Evolutionary conservation across 2,329 filamentous ascomycete species (phyloP).

Genomic region (Penicillium hordei): DNA sequence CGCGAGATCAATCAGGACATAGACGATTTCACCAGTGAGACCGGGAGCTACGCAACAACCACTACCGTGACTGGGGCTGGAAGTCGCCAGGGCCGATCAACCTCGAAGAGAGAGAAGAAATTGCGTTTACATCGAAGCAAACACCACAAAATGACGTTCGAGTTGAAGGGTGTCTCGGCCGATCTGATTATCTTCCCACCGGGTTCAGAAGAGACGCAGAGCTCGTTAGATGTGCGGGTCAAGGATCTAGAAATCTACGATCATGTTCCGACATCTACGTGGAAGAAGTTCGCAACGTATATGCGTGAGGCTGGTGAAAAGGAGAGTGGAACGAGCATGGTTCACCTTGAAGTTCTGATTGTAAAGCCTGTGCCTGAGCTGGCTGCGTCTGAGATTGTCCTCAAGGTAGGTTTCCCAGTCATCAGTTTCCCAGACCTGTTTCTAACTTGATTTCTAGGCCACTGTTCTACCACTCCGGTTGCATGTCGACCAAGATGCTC

Average conservation of each 20-base stretch:
- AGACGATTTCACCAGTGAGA: slow-evolving; percentile 83
- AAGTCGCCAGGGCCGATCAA: slow-evolving; percentile 36
- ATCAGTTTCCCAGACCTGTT: neutral
- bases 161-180: slow-evolving; percentile 78
- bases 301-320: slow-evolving; percentile 83
- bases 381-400: slow-evolving; percentile 83
- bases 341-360: slow-evolving; percentile 82
- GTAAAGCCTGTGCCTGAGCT: slow-evolving; percentile 82
- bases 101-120: slow-evolving; percentile 51
- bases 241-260: slow-evolving; percentile 87
- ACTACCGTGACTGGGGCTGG: slow-evolving; percentile 52
- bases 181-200: slow-evolving; percentile 81
- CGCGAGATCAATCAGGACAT: slow-evolving; percentile 84
- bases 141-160: slow-evolving; percentile 92
- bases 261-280: slow-evolving; percentile 90
- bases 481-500: slow-evolving; percentile 94
- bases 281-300: slow-evolving; percentile 97
- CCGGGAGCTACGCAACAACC: slow-evolving; percentile 81
- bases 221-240: slow-evolving; percentile 80
- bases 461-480: slow-evolving; percentile 80
- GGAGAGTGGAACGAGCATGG: slow-evolving; percentile 83
- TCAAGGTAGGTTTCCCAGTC: slow-evolving; percentile 56
- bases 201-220: slow-evolving; percentile 75
- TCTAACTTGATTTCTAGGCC: slow-evolving; percentile 43
- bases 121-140: slow-evolving; percentile 81